Evolutionary conservation across 169 alveolate genomes (phyloP).

Genomic region (Pseudocohnilembus persalinus): DNA sequence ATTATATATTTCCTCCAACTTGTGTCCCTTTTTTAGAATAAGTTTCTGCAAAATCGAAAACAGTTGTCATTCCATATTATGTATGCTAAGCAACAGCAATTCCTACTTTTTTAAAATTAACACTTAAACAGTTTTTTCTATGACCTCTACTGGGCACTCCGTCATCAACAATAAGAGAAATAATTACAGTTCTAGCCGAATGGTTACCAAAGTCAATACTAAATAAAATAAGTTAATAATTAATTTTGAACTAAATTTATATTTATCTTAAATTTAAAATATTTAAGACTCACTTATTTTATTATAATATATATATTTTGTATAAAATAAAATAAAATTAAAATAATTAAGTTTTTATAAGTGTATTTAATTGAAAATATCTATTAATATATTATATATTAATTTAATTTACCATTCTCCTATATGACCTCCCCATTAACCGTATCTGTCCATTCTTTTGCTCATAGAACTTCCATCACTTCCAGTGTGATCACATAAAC

Average conservation of each 20-base stretch:
- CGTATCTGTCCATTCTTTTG: slow-evolving; percentile 67
- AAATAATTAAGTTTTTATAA: too few species aligned
- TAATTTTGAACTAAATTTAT: too few species aligned
- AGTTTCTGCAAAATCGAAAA: slow-evolving; percentile 46
- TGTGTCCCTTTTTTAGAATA: not conserved
- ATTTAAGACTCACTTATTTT: slow-evolving; percentile 36
- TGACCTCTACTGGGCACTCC: slow-evolving; percentile 65
- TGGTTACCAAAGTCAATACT: slow-evolving; percentile 48
- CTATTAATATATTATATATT: too few species aligned
- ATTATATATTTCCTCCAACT: too few species aligned
- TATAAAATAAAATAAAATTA: too few species aligned
- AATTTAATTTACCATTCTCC: too few species aligned
- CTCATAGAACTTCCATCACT: slow-evolving; percentile 65
- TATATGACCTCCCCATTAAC: slow-evolving; percentile 72
- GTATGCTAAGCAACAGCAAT: slow-evolving; percentile 61
- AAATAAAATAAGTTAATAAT: too few species aligned
- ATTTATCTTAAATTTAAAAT: too few species aligned
- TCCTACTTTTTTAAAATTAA: slow-evolving; percentile 58
- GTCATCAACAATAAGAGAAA: slow-evolving; percentile 55
- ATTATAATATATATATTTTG: too few species aligned
- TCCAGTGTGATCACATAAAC: slow-evolving; percentile 42
- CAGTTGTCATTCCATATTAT: slow-evolving; percentile 21
- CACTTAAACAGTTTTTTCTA: slow-evolving; percentile 51
- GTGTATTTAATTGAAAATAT: too few species aligned
- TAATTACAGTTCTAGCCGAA: slow-evolving; percentile 47